Conservation (phyloP, 148 eudicot species). For the Cornus suecica region DNA sequence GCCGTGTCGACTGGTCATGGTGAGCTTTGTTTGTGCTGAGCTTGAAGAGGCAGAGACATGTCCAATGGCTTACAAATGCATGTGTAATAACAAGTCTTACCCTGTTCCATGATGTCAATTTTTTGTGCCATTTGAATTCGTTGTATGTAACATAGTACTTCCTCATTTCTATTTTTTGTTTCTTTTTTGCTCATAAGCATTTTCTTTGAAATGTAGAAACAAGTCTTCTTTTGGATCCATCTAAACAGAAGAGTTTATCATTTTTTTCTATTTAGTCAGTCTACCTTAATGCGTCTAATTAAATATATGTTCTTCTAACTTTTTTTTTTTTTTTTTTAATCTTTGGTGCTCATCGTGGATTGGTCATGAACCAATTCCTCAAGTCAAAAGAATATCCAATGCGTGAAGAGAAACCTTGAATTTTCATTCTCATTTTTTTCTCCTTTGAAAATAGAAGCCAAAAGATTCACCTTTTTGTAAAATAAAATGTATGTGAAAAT, state of each 20-base stretch:
- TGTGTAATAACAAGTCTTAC: conserved; percentile 69
- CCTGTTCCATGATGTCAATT: conserved; percentile 50
- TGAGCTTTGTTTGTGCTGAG: conserved; percentile 65
- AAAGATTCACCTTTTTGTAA: no score
- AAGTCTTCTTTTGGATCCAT: neutral
- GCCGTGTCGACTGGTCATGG: conserved; percentile 75
- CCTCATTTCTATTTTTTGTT: neutral
- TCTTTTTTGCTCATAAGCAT: neutral
- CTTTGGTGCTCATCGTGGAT: no score
- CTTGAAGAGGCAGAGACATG: conserved; percentile 69
- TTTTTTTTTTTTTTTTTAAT: no score
- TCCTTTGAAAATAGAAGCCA: no score
- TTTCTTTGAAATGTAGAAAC: neutral
- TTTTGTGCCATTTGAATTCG: neutral
- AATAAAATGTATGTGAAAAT: no score
- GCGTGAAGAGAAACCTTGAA: no score
- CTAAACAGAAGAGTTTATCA: conserved; percentile 2
- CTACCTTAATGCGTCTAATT: no score
- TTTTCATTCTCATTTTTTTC: no score
- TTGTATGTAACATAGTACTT: neutral
- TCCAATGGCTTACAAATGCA: conserved; percentile 78
- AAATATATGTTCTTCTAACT: no score
- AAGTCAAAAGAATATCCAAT: no score
- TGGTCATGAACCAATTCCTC: no score
- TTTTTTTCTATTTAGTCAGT: neutral